Evolutionary conservation across 2,329 filamentous ascomycete species (phyloP).

Genomic region (Ophiobolus disseminans): DNA sequence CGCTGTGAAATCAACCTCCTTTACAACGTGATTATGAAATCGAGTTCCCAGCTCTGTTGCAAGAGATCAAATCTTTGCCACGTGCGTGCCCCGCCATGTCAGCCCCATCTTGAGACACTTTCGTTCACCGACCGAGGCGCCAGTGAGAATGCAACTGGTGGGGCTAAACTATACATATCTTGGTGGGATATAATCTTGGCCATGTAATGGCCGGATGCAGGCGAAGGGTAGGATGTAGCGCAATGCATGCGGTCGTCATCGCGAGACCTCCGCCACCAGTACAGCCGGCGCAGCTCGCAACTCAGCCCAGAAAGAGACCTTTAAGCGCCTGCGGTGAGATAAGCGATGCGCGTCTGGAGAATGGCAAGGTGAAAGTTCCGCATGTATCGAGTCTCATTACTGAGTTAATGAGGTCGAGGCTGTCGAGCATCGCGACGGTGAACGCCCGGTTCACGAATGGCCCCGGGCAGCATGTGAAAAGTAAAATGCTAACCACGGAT

Average conservation of each 20-base stretch:
- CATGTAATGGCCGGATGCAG: neutral
- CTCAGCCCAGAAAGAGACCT: slow-evolving; percentile 10
- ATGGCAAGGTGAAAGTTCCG: neutral
- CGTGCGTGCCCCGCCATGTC: too few species aligned
- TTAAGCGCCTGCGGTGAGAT: slow-evolving; percentile 17
- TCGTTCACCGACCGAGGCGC: too few species aligned
- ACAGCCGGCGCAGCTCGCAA: slow-evolving; percentile 6
- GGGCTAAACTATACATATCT: neutral
- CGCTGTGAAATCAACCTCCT: too few species aligned
- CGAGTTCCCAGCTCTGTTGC: too few species aligned
- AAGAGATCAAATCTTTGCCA: too few species aligned
- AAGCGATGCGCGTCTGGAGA: neutral
- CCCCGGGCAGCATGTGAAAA: slow-evolving; percentile 17
- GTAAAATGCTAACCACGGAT: slow-evolving; percentile 1
- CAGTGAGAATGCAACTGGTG: neutral
- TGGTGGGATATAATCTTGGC: neutral
- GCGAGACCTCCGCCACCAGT: neutral
- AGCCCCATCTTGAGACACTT: too few species aligned
- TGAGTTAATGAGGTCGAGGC: slow-evolving; percentile 1
- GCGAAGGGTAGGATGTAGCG: neutral
- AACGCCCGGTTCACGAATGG: slow-evolving; percentile 1
- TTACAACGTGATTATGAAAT: too few species aligned
- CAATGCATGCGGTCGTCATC: neutral
- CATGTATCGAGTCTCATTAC: neutral
- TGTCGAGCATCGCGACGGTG: slow-evolving; percentile 5